phyloP scores from a whole-genome alignment of 768 basidiomycete species.

The Hortiboletus flavorubellus region DNA sequence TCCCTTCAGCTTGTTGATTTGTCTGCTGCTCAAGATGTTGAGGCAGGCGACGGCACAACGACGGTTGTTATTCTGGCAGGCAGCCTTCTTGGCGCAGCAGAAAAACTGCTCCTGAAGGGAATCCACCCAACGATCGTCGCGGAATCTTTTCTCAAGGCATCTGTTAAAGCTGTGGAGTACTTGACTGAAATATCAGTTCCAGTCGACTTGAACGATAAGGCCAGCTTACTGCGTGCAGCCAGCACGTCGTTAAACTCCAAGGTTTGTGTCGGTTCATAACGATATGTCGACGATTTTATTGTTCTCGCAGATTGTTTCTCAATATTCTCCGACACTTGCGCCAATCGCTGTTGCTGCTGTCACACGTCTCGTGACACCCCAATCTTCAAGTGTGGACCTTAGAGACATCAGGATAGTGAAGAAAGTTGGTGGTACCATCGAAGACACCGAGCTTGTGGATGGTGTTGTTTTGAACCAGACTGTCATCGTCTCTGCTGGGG shows the following conservation, averaged over 20 bases:
- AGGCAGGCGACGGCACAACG: constrained; percentile 98
- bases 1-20: constrained; percentile 83
- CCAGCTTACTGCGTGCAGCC: constrained; percentile 84
- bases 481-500: constrained; percentile 85
- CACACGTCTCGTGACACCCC: constrained; percentile 81
- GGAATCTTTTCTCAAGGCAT: constrained; percentile 91
- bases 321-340: constrained; percentile 97
- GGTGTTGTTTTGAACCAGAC: constrained; percentile 98
- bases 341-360: constrained; percentile 98
- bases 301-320: constrained; percentile 77
- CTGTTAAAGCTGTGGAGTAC: constrained; percentile 90
- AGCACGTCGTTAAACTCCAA: constrained; percentile 97
- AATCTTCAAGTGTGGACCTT: constrained; percentile 93
- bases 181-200: constrained; percentile 90
- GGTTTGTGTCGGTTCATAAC: constrained; percentile 38
- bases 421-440: constrained; percentile 98
- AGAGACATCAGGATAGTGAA: constrained; percentile 95
- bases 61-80: constrained; percentile 97
- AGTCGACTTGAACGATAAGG: constrained; percentile 85
- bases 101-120: constrained; percentile 94
- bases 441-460: constrained; percentile 95
- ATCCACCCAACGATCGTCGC: constrained; percentile 98
- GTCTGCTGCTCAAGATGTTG: constrained; percentile 96
- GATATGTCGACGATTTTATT: constrained; percentile 6
- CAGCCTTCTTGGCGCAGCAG: constrained; percentile 87